Percentiles rank a stretch among this genome's conserved stretches.
These are phyloP conservation scores for Colletotrichum orbiculare DNA, from an alignment of 2,329 filamentous ascomycete species.

Conservation along the genomic window DNA sequence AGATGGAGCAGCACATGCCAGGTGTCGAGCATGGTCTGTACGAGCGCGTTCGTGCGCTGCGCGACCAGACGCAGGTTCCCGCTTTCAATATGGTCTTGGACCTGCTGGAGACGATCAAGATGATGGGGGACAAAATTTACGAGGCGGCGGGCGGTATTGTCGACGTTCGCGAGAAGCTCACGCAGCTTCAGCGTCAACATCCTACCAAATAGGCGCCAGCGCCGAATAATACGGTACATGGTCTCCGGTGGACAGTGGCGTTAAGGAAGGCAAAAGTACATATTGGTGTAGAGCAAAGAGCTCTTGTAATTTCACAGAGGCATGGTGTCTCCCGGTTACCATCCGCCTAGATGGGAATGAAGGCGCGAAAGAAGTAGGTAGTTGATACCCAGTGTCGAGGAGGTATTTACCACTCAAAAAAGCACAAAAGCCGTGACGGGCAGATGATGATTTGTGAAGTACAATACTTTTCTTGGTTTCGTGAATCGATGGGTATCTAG, in stretches of 20 bases:
- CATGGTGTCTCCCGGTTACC: no score
- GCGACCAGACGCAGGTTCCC: constrained; percentile 37
- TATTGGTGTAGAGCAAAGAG: background rate
- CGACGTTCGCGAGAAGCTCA: constrained; percentile 40
- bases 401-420: background rate
- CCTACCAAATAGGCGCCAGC: constrained; percentile 40
- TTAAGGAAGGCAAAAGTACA: constrained; percentile 30
- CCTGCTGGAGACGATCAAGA: constrained; percentile 38
- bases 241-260: background rate
- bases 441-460: constrained; percentile 1
- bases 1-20: constrained; percentile 60
- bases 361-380: background rate
- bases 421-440: background rate
- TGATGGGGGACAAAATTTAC: constrained; percentile 38
- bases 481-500: constrained; percentile 31
- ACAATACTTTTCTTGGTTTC: constrained; percentile 8
- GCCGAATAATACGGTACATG: no score
- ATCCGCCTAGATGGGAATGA: background rate
- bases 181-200: constrained; percentile 39
- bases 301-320: no score
- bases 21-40: constrained; percentile 59
- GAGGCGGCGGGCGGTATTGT: constrained; percentile 35
- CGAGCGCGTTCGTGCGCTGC: constrained; percentile 40
- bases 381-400: constrained; percentile 31
- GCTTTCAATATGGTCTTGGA: constrained; percentile 37